These are phyloP conservation scores for Talaromyces sp. DNA, from an alignment of 2,329 filamentous ascomycete species.

Conservation along the genomic window DNA sequence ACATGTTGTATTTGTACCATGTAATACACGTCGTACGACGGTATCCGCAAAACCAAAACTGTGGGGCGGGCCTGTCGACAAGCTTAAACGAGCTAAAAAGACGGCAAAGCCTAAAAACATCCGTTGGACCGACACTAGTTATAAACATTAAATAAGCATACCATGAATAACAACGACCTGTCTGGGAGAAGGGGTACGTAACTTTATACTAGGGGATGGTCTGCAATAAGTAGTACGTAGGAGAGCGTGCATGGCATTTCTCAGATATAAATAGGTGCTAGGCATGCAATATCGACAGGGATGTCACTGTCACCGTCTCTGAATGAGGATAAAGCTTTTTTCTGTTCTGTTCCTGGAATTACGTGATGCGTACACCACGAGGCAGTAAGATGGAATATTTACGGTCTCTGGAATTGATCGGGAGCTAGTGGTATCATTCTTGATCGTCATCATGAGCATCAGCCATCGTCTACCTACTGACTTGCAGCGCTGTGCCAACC, in stretches of 20 bases:
- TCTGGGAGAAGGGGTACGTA: neutral
- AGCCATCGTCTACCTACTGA: neutral
- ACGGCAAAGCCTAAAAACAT: neutral
- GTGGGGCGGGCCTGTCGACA: neutral
- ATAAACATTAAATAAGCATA: neutral
- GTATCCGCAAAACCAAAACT: neutral
- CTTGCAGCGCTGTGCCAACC: slow-evolving; percentile 26
- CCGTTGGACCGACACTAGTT: slow-evolving; percentile 2
- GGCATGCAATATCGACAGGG: neutral
- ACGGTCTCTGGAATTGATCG: neutral
- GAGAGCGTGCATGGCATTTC: neutral
- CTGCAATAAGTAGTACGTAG: neutral
- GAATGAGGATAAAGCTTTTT: neutral
- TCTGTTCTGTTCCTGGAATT: neutral
- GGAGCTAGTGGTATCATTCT: neutral
- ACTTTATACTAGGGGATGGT: neutral
- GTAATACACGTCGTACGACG: neutral
- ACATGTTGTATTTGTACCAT: neutral
- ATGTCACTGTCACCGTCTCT: neutral
- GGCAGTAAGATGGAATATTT: neutral
- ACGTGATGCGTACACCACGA: neutral
- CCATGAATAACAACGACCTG: neutral
- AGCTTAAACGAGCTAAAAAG: neutral
- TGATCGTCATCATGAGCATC: neutral
- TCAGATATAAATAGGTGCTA: neutral